These are phyloP conservation scores for Lactarius quietus DNA, from an alignment of 768 basidiomycete genomes.

Conservation along the genomic window DNA sequence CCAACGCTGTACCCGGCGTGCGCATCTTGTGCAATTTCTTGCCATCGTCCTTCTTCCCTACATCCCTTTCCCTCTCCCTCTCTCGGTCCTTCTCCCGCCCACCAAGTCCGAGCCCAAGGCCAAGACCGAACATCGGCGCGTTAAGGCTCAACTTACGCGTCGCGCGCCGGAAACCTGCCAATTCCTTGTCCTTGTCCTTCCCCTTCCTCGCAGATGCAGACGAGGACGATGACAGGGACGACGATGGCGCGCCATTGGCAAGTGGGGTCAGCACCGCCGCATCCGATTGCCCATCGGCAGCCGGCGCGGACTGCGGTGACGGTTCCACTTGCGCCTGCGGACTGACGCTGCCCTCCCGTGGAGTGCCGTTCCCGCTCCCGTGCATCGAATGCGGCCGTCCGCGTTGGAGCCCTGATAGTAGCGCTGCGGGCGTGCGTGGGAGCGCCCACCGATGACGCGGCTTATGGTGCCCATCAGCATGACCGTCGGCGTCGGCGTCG, in stretches of 20 bases:
- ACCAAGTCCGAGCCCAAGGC: conserved; percentile 30
- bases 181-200: conserved; percentile 33
- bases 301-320: neutral
- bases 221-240: neutral
- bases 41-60: conserved; percentile 11
- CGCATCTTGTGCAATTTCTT: conserved; percentile 7
- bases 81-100: conserved; percentile 14
- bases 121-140: conserved; percentile 52
- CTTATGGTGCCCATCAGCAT: neutral
- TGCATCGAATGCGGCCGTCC: conserved; percentile 20
- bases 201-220: conserved; percentile 20
- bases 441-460: neutral
- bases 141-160: conserved; percentile 64
- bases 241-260: conserved; percentile 3
- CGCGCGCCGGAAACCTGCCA: conserved; percentile 33
- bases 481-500: conserved; percentile 1
- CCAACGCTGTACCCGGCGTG: neutral
- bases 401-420: conserved; percentile 4
- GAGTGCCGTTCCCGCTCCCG: conserved; percentile 13
- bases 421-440: neutral
- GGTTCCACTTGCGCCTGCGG: neutral
- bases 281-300: neutral
- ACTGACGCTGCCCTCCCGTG: conserved; percentile 5
- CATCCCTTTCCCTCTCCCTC: conserved; percentile 5
- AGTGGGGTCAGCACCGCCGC: neutral